Conservation (phyloP, 2,329 filamentous ascomycete species). For the Phaeomoniella chlamydospora region DNA sequence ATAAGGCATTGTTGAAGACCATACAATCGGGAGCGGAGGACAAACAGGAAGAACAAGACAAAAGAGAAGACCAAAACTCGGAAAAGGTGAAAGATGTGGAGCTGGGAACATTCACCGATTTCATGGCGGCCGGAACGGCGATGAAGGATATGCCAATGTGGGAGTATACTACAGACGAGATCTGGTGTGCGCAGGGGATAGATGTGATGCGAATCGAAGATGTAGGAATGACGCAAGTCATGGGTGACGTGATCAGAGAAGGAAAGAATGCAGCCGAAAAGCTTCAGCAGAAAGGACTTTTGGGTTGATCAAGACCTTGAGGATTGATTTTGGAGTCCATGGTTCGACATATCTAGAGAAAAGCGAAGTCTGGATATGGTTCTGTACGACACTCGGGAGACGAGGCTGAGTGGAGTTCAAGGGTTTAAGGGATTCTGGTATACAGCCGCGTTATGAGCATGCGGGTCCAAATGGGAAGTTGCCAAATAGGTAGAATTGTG, state of each 20-base stretch:
- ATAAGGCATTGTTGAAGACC: slow-evolving; percentile 13
- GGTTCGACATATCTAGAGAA: background rate
- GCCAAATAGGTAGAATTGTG: too few relatives aligned
- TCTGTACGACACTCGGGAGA: too few relatives aligned
- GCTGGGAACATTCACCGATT: background rate
- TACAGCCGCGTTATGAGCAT: too few relatives aligned
- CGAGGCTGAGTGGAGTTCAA: too few relatives aligned
- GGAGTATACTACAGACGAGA: background rate
- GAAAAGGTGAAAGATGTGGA: too few relatives aligned
- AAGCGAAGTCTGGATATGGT: too few relatives aligned
- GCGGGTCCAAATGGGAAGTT: too few relatives aligned
- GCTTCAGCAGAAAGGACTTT: background rate
- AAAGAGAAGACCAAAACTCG: too few relatives aligned
- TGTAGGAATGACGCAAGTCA: background rate
- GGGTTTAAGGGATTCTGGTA: too few relatives aligned
- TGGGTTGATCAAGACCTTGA: too few relatives aligned
- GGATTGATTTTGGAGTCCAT: too few relatives aligned
- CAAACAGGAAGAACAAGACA: too few relatives aligned
- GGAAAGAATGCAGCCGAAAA: background rate
- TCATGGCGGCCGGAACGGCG: background rate
- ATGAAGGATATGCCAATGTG: slow-evolving; percentile 1
- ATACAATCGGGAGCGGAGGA: background rate
- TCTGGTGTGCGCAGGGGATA: slow-evolving; percentile 1
- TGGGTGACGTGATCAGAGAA: background rate
- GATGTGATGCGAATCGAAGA: background rate